phyloP scores from a whole-genome alignment of 345 rosid species.

The Anastatica hierochuntica region DNA sequence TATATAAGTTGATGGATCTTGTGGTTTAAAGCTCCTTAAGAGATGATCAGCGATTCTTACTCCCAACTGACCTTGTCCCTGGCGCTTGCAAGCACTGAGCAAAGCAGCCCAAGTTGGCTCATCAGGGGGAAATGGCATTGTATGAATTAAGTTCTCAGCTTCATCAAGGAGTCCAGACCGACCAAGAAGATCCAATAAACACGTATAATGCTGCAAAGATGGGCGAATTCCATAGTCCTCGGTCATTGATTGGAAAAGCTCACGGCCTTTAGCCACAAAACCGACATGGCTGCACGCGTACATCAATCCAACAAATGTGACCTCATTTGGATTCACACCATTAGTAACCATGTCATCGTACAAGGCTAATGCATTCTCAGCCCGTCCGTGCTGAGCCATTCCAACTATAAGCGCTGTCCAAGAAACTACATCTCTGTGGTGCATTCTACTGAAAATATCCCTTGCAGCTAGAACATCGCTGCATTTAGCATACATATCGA shows the following conservation, averaged over 20 bases:
- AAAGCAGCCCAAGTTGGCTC: slow-evolving; percentile 85
- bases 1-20: slow-evolving; percentile 56
- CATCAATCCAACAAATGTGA: slow-evolving; percentile 67
- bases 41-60: slow-evolving; percentile 47
- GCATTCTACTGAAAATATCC: slow-evolving; percentile 40
- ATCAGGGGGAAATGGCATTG: slow-evolving; percentile 69
- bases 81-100: slow-evolving; percentile 60
- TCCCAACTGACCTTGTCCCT: slow-evolving; percentile 40
- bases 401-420: slow-evolving; percentile 81
- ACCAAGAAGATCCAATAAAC: slow-evolving; percentile 70
- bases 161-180: slow-evolving; percentile 66
- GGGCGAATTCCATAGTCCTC: slow-evolving; percentile 45
- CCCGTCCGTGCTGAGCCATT: slow-evolving; percentile 71
- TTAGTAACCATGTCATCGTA: slow-evolving; percentile 54
- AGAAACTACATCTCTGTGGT: slow-evolving; percentile 54
- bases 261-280: slow-evolving; percentile 49
- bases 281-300: slow-evolving; percentile 82
- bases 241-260: slow-evolving; percentile 50
- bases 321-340: slow-evolving; percentile 68
- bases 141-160: slow-evolving; percentile 44
- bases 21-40: slow-evolving; percentile 34
- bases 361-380: slow-evolving; percentile 45
- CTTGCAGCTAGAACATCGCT: slow-evolving; percentile 56
- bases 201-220: slow-evolving; percentile 65
- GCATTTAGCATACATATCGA: slow-evolving; percentile 85